Evolutionary conservation across 495 filamentous ascomycete species (phyloP).

Genomic region (Amniculicola lignicola): DNA sequence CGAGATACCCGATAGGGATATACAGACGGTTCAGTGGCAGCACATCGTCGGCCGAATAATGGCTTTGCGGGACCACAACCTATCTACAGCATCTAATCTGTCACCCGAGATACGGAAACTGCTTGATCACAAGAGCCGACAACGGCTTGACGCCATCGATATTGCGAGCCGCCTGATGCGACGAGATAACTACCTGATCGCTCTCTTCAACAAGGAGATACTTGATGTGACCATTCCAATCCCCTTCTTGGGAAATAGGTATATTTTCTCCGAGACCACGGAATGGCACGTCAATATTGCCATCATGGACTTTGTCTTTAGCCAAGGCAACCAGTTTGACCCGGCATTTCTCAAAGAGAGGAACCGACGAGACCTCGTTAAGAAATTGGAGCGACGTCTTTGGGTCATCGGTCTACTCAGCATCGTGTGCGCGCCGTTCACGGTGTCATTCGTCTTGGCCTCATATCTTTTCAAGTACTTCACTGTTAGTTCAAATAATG

Average conservation of each 20-base stretch:
- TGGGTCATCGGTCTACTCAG: slow-evolving; percentile 80
- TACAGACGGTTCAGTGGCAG: slow-evolving; percentile 96
- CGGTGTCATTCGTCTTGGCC: slow-evolving; percentile 75
- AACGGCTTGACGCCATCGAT: slow-evolving; percentile 92
- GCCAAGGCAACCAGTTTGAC: slow-evolving; percentile 73
- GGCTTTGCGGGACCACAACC: slow-evolving; percentile 80
- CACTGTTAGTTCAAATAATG: slow-evolving; percentile 53
- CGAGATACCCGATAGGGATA: slow-evolving; percentile 82
- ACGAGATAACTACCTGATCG: slow-evolving; percentile 93
- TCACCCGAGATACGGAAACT: slow-evolving; percentile 61
- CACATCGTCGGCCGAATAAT: slow-evolving; percentile 87
- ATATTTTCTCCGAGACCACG: slow-evolving; percentile 75
- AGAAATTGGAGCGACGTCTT: slow-evolving; percentile 70
- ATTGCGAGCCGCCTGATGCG: slow-evolving; percentile 97
- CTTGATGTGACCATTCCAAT: slow-evolving; percentile 81
- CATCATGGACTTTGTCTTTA: slow-evolving; percentile 91
- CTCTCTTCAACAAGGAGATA: slow-evolving; percentile 93
- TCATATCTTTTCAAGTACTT: slow-evolving; percentile 92
- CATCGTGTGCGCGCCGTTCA: slow-evolving; percentile 76
- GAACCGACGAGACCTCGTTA: slow-evolving; percentile 73
- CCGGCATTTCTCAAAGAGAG: slow-evolving; percentile 78
- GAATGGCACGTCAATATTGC: slow-evolving; percentile 87
- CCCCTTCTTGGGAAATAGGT: slow-evolving; percentile 74
- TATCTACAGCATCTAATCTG: slow-evolving; percentile 70
- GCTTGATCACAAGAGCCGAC: slow-evolving; percentile 82